A percentile compares a stretch with the other conserved stretches of the same genome.
phyloP scores from a whole-genome alignment of 164 flowering plant genomes.

The Santalum album region DNA sequence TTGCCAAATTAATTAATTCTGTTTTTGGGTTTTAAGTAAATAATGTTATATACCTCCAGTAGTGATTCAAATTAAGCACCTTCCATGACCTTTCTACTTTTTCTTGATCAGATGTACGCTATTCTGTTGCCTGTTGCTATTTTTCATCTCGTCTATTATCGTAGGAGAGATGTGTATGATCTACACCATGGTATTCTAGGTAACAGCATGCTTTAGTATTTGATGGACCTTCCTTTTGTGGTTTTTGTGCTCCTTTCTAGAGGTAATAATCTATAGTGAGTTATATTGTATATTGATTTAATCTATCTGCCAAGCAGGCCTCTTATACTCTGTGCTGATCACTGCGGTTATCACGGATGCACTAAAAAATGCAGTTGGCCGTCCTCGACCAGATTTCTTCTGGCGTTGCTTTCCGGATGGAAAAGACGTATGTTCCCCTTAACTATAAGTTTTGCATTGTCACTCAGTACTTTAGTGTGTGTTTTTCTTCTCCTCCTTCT shows the following conservation, averaged over 20 bases:
- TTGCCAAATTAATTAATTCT: no score
- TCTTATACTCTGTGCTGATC: slow-evolving; percentile 47
- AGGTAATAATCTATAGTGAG: background rate
- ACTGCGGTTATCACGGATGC: slow-evolving; percentile 74
- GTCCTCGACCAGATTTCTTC: slow-evolving; percentile 81
- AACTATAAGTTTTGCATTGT: background rate
- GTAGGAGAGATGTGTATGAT: slow-evolving; percentile 71
- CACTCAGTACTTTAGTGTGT: background rate
- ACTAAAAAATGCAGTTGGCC: slow-evolving; percentile 64
- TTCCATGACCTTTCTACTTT: slow-evolving; percentile 4
- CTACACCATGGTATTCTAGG: slow-evolving; percentile 71
- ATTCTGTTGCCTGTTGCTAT: slow-evolving; percentile 46
- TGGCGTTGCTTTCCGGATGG: slow-evolving; percentile 94
- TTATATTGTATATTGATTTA: slow-evolving; percentile 1
- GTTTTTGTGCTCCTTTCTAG: background rate
- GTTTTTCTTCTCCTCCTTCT: background rate
- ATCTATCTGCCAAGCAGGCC: slow-evolving; percentile 33
- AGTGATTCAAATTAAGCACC: background rate
- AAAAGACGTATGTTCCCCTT: slow-evolving; percentile 30
- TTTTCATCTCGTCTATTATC: slow-evolving; percentile 33
- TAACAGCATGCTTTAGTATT: slow-evolving; percentile 14
- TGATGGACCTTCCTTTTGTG: background rate
- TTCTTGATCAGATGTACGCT: slow-evolving; percentile 36
- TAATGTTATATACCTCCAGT: no score
- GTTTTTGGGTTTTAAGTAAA: no score